Conservation (phyloP, 345 rosid genomes). For the Lepidium sativum region DNA sequence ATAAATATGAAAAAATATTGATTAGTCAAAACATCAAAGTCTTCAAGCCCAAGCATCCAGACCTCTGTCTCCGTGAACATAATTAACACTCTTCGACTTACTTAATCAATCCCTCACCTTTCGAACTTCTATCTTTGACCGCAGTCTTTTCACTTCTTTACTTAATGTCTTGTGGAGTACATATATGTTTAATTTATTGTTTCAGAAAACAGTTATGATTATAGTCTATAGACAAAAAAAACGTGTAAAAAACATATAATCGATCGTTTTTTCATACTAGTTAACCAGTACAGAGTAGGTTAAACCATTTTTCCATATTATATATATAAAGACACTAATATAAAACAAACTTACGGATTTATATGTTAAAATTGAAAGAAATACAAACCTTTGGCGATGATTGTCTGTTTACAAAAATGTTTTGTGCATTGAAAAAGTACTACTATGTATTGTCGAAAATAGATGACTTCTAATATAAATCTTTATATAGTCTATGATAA, state of each 20-base stretch:
- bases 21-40: slow-evolving; percentile 26
- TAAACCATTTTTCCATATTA: background rate
- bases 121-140: slow-evolving; percentile 10
- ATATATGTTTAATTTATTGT: too few species aligned
- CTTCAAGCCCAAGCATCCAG: slow-evolving; percentile 27
- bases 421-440: background rate
- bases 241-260: background rate
- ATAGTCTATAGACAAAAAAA: background rate
- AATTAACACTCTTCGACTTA: slow-evolving; percentile 8
- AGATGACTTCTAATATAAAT: background rate
- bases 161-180: too few species aligned
- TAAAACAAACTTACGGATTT: background rate
- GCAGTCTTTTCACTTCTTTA: background rate
- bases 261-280: background rate
- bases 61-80: slow-evolving; percentile 25
- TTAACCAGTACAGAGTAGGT: background rate
- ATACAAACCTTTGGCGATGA: background rate
- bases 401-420: background rate
- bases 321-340: background rate
- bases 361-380: background rate
- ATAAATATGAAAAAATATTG: background rate
- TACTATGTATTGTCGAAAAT: background rate
- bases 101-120: slow-evolving; percentile 13
- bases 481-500: background rate
- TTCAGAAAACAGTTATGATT: background rate